Percentiles rank a stretch among this genome's conserved stretches.
Evolutionary conservation across 805 yeast genomes (phyloP).

Genomic region (Saturnispora sekii): DNA sequence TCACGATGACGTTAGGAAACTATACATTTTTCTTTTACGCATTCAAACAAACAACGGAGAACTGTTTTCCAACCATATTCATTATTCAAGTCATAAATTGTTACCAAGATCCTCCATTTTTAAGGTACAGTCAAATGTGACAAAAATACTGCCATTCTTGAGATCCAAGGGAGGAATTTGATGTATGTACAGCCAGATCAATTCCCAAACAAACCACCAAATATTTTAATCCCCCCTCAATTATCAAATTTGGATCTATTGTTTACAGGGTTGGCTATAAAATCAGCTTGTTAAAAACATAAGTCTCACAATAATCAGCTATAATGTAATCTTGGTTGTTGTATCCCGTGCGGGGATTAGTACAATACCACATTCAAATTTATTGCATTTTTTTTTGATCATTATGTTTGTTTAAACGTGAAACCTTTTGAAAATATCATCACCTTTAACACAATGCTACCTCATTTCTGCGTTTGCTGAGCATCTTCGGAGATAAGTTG

Average conservation of each 20-base stretch:
- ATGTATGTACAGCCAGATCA: conserved; percentile 69
- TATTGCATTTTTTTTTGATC: conserved; percentile 25
- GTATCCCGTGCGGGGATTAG: conserved; percentile 79
- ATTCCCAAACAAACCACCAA: conserved; percentile 73
- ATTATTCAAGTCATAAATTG: conserved; percentile 71
- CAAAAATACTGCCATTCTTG: conserved; percentile 90
- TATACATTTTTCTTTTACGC: no score
- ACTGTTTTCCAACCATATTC: conserved; percentile 29
- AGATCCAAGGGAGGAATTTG: conserved; percentile 78
- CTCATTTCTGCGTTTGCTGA: no score
- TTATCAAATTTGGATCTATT: conserved; percentile 77
- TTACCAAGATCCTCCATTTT: conserved; percentile 97
- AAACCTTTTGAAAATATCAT: conserved; percentile 49
- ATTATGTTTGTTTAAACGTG: conserved; percentile 11
- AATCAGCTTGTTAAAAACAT: conserved; percentile 73
- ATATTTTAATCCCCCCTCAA: conserved; percentile 97
- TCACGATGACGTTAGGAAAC: no score
- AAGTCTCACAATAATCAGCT: conserved; percentile 92
- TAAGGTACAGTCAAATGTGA: conserved; percentile 88
- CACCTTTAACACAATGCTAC: conserved; percentile 43
- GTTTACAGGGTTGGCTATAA: conserved; percentile 63
- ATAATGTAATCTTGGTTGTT: conserved; percentile 72
- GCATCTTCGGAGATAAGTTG: no score
- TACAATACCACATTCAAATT: conserved; percentile 70
- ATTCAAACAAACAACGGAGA: no score